A percentile compares a stretch with the other conserved stretches of the same genome.
Conservation (phyloP, 306 rosid genomes). For the Luffa acutangula region DNA sequence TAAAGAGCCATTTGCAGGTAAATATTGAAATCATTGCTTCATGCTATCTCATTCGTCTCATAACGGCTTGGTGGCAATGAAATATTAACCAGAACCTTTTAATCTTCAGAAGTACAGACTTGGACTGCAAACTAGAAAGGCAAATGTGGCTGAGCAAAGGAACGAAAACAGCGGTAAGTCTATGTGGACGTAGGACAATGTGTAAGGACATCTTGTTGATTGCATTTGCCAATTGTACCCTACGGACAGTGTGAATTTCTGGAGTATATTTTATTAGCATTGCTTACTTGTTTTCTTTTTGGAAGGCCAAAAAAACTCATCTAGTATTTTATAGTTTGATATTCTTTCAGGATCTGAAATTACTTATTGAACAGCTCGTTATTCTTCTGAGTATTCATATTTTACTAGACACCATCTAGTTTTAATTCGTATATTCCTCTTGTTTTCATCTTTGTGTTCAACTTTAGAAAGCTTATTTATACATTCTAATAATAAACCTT, state of each 20-base stretch:
- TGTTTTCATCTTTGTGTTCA: background rate
- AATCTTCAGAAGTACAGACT: slow-evolving; percentile 77
- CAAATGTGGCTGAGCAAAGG: slow-evolving; percentile 37
- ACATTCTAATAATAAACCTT: slow-evolving; percentile 30
- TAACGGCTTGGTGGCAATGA: background rate
- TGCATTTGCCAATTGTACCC: background rate
- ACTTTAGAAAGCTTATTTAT: slow-evolving; percentile 45
- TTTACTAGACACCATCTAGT: background rate
- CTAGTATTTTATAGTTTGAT: background rate
- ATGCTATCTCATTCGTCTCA: background rate
- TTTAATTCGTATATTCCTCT: background rate
- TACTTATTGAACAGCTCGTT: background rate
- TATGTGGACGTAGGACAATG: background rate
- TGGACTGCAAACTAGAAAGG: slow-evolving; percentile 54
- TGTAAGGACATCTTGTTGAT: background rate
- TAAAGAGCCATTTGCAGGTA: slow-evolving; percentile 99
- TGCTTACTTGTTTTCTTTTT: background rate
- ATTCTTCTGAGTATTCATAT: background rate
- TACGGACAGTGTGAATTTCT: background rate
- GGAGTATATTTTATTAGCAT: background rate
- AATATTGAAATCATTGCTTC: background rate
- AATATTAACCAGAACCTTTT: background rate
- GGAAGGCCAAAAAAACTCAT: background rate
- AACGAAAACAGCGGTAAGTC: slow-evolving; percentile 44
- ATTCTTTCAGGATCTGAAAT: background rate